Evolutionary conservation across 352 stramenopile species (phyloP).

Genomic region (Globisporangium apiculatum): DNA sequence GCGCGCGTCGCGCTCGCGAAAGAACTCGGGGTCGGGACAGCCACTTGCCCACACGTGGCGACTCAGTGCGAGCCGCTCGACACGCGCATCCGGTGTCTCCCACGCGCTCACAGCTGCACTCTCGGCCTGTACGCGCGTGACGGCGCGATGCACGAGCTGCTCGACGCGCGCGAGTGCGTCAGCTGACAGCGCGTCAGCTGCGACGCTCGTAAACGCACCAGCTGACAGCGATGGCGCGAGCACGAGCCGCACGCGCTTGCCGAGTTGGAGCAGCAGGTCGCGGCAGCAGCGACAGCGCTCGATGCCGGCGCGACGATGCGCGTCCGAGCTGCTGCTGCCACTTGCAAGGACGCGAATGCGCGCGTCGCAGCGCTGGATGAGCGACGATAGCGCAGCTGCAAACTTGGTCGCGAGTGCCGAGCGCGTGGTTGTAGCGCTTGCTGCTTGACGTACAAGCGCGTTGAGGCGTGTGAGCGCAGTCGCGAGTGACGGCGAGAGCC

Average conservation of each 20-base stretch:
- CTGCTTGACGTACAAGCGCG: background rate
- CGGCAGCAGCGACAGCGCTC: slow-evolving; percentile 30
- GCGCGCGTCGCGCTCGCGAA: slow-evolving; percentile 20
- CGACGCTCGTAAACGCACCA: background rate
- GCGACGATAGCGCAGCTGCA: slow-evolving; percentile 10
- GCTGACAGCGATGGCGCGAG: background rate
- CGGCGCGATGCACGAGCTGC: slow-evolving; percentile 13
- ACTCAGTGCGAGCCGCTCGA: slow-evolving; percentile 31
- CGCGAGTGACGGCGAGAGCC: slow-evolving; percentile 6
- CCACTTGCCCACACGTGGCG: slow-evolving; percentile 34
- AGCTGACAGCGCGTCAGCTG: background rate
- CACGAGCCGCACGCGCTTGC: slow-evolving; percentile 27
- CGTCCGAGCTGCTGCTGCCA: slow-evolving; percentile 9
- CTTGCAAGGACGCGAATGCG: slow-evolving; percentile 24
- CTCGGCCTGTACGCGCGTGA: slow-evolving; percentile 18
- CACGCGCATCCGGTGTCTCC: slow-evolving; percentile 36
- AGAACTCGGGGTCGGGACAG: slow-evolving; percentile 44
- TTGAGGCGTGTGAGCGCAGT: background rate
- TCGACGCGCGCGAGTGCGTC: slow-evolving; percentile 8
- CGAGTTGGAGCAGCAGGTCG: slow-evolving; percentile 34
- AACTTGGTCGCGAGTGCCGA: slow-evolving; percentile 5
- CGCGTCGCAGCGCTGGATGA: slow-evolving; percentile 32
- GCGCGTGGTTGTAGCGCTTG: background rate
- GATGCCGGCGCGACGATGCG: slow-evolving; percentile 21
- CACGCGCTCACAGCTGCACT: slow-evolving; percentile 28